Evolutionary conservation across 1,284 basidiomycete genomes (phyloP).

Genomic region (Mycena sp.): DNA sequence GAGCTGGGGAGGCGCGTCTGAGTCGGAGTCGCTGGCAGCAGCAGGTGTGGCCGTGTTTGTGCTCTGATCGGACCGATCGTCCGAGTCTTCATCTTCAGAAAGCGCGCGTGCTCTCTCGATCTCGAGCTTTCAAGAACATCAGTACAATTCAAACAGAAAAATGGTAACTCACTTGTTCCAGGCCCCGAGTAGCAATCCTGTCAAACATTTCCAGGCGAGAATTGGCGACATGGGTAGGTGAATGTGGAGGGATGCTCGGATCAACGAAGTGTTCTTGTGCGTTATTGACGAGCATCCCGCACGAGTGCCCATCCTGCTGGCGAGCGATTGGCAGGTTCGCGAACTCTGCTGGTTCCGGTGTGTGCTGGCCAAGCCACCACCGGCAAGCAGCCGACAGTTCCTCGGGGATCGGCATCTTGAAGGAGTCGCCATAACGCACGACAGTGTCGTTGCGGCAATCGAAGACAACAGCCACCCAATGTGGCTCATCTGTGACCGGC

Average conservation of each 20-base stretch:
- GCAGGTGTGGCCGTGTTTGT: background rate
- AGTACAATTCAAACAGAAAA: background rate
- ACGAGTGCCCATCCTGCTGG: constrained; percentile 10
- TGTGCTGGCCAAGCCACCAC: constrained; percentile 19
- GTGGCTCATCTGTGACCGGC: background rate
- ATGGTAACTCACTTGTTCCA: background rate
- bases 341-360: background rate
- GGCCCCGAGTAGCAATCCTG: background rate
- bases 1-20: background rate
- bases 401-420: background rate
- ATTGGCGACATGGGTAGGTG: background rate
- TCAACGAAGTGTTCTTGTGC: constrained; percentile 1
- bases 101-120: background rate
- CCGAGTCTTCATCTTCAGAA: constrained; percentile 2
- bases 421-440: constrained; percentile 13
- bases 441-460: background rate
- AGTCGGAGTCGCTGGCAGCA: background rate
- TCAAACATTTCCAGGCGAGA: background rate
- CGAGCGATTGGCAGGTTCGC: background rate
- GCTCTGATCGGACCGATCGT: constrained; percentile 2
- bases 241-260: background rate
- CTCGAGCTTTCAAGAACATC: background rate
- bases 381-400: background rate
- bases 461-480: constrained; percentile 5
- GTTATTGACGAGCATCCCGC: constrained; percentile 7